These are phyloP conservation scores for Ceratorhiza oryzae-sativae DNA, from an alignment of 1,284 basidiomycete genomes.

Conservation along the genomic window DNA sequence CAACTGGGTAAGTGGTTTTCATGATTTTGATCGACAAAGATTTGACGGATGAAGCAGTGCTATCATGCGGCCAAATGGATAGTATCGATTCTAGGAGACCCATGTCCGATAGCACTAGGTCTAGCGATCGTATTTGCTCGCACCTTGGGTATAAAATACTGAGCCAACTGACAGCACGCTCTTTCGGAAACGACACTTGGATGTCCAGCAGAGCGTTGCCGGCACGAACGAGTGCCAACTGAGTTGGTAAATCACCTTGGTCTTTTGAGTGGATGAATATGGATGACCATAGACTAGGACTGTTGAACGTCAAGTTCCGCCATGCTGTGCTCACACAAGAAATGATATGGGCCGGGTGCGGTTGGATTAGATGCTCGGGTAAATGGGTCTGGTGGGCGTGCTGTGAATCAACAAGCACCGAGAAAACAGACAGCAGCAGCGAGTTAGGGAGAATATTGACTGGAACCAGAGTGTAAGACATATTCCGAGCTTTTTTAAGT, in stretches of 20 bases:
- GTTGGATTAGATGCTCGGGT: background rate
- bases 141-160: background rate
- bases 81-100: background rate
- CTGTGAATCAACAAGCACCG: background rate
- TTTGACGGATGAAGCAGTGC: background rate
- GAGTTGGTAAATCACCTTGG: background rate
- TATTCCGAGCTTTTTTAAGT: background rate
- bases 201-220: background rate
- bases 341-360: background rate
- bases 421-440: background rate
- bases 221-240: background rate
- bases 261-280: background rate
- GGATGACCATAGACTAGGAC: background rate
- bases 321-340: constrained; percentile 3
- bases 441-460: background rate
- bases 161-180: background rate
- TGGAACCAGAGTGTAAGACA: background rate
- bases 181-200: background rate
- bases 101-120: background rate
- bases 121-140: background rate
- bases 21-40: background rate
- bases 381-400: background rate
- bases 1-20: background rate
- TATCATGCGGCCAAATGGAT: background rate
- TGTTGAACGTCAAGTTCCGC: background rate